Evolutionary conservation across 345 rosid genomes (phyloP).

Genomic region (Trapa incisa): DNA sequence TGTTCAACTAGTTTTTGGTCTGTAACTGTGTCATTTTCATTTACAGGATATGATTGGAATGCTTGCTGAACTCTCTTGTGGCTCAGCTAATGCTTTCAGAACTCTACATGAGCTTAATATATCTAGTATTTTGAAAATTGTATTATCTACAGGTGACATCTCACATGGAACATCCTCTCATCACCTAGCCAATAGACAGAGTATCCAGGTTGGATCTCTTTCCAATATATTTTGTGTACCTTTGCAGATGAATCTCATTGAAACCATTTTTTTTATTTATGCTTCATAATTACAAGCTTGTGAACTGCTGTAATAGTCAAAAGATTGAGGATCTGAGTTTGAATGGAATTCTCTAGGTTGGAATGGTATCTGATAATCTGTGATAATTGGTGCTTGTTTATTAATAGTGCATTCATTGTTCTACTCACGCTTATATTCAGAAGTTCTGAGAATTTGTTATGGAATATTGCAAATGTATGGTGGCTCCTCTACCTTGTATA

Average conservation of each 20-base stretch:
- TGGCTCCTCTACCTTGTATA: no score
- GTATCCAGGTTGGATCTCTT: conserved; percentile 47
- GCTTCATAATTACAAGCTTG: not conserved
- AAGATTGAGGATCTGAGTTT: not conserved
- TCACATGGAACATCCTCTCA: conserved; percentile 62
- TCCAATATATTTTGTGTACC: not conserved
- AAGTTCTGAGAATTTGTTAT: not conserved
- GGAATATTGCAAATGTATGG: no score
- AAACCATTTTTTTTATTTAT: not conserved
- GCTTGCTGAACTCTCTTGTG: conserved; percentile 64
- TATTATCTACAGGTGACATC: conserved; percentile 52
- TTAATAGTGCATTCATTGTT: no score
- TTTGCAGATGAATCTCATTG: not conserved
- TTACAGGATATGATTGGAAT: conserved; percentile 78
- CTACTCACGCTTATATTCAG: no score
- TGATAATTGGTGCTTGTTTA: not conserved
- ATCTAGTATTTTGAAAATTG: conserved; percentile 60
- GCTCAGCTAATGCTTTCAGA: conserved; percentile 64
- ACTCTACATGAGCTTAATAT: conserved; percentile 68
- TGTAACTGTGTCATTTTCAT: conserved; percentile 15
- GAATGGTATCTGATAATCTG: not conserved
- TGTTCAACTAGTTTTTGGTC: not conserved
- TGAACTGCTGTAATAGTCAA: not conserved
- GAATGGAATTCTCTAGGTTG: not conserved
- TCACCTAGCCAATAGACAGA: conserved; percentile 41